Percentiles rank a stretch among this genome's conserved stretches.
Evolutionary conservation across 768 basidiomycete genomes (phyloP).

Genomic region (Pisolithus albus): DNA sequence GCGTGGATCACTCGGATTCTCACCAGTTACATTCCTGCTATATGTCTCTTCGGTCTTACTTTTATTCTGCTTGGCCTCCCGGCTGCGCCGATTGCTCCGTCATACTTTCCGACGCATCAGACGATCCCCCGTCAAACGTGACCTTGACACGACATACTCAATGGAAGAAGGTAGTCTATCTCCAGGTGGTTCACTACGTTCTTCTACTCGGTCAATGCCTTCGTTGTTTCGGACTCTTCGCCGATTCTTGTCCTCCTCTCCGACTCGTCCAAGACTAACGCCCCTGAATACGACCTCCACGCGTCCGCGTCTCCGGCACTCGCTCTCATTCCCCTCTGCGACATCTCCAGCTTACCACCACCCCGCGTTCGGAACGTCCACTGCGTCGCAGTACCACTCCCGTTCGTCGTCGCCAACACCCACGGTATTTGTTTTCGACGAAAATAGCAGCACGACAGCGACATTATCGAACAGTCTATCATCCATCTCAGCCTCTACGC

Average conservation of each 20-base stretch:
- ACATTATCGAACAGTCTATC: constrained; percentile 26
- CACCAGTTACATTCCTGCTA: constrained; percentile 56
- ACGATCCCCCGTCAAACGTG: constrained; percentile 34
- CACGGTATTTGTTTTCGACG: not conserved
- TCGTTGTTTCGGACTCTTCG: constrained; percentile 25
- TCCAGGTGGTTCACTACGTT: constrained; percentile 13
- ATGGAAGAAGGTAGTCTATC: constrained; percentile 41
- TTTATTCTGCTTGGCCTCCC: constrained; percentile 40
- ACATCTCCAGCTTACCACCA: constrained; percentile 10
- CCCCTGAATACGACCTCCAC: constrained; percentile 12
- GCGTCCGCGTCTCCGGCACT: no score
- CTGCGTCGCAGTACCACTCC: constrained; percentile 28
- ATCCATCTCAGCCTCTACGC: constrained; percentile 29
- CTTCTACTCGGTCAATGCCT: constrained; percentile 7
- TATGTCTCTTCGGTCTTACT: constrained; percentile 41
- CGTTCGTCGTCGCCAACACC: constrained; percentile 26
- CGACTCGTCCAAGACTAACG: constrained; percentile 17
- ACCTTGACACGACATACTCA: constrained; percentile 23
- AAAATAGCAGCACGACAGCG: constrained; percentile 7
- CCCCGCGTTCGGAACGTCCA: constrained; percentile 23
- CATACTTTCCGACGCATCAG: constrained; percentile 37
- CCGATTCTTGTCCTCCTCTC: constrained; percentile 17
- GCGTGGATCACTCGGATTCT: constrained; percentile 64
- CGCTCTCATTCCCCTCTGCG: not conserved
- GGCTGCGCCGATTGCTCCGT: constrained; percentile 53